Evolutionary conservation across 768 basidiomycete genomes (phyloP), one percentile per base, ranked within the genome.

Genomic region (Phaeolepiota aurea): DNA sequence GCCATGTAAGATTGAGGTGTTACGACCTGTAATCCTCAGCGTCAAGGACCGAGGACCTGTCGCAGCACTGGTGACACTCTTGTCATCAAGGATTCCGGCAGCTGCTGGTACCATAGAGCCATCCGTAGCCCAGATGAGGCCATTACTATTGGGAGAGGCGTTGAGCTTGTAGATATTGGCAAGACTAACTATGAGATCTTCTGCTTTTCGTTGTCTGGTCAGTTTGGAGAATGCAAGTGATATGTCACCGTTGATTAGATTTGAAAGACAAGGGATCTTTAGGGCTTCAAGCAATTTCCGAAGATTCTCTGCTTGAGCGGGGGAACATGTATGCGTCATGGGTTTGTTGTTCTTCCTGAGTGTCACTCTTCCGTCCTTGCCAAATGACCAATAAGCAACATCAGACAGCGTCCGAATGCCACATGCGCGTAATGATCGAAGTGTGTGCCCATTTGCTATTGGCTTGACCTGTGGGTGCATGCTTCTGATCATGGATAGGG

Each of bases 101-200:
- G 46, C 15, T 0, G 56, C 43, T 4, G 43, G 56, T 25, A 39
- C 5, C 54, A 57, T 55, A 1, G 58, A 59, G 1, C 56, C 54
- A 33, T 59, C 56, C 0, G 54, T 43, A 4, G 45, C 54, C 53
- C 52, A 59, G 0, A 20, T 23, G 14, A 25, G 12, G 21, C 14
- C 20, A 18, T 18, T 11, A 20, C 15, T 7, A 31, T 38, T 13
- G 18, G 22, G 10, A 2, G 32, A 25, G 15, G 28, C 28, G 2
- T 19, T 15, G 11, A 31, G 33, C 3, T 11, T 18, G 37, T 23
- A 25, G 10, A 25, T 13, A 16, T 37, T 1, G n/a, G 35, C 22
- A 7, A 15, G n/a, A 7, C 21, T 40, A 14, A 33, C 14, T 15
- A 52, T 47, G 1, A 30, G 7, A 0, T 7, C 14, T 41, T 45